phyloP scores from a whole-genome alignment of 23 red algal species.

The Gracilaria caudata region DNA sequence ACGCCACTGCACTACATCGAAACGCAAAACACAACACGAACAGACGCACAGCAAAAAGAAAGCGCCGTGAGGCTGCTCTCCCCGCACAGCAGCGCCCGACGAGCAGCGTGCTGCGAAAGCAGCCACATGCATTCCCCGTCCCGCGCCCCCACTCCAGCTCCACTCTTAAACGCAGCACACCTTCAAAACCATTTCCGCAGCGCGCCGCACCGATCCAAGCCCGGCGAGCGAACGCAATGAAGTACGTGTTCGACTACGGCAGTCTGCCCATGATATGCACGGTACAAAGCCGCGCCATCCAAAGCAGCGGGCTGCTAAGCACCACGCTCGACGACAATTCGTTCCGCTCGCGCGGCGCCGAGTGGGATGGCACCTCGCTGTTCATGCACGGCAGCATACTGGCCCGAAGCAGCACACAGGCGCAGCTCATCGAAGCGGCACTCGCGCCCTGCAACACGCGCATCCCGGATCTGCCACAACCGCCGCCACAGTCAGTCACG shows the following conservation, averaged over 20 bases:
- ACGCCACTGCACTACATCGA: no score
- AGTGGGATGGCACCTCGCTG: neutral
- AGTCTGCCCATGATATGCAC: neutral
- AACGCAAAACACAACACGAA: no score
- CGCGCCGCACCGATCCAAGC: neutral
- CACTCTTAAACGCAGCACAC: no score
- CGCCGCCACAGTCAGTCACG: neutral
- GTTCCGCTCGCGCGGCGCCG: neutral
- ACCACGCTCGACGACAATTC: neutral
- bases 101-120: no score
- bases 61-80: no score
- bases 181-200: neutral
- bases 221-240: neutral
- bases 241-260: conserved; percentile 26
- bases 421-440: neutral
- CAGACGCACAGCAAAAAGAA: no score
- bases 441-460: neutral
- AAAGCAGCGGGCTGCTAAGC: neutral
- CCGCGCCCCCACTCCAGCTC: no score
- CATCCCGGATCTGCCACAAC: neutral
- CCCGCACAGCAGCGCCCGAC: no score
- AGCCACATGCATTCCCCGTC: no score
- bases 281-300: neutral
- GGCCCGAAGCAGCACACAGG: neutral
- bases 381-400: neutral